Conservation (phyloP, 1,284 basidiomycete species). For the Cystobasidium sp. region DNA sequence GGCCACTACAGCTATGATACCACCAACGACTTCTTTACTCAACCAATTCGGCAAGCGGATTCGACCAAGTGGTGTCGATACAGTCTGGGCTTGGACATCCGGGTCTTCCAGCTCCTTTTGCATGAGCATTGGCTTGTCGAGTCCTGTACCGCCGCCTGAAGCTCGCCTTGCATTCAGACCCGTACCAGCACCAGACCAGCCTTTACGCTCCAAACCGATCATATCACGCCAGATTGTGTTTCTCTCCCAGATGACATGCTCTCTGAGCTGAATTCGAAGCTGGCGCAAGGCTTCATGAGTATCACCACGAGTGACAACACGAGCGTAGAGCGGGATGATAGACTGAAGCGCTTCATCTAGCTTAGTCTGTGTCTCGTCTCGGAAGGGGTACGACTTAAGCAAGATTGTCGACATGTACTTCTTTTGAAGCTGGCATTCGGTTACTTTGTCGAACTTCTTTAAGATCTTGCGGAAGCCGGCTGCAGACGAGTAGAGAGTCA, state of each 20-base stretch:
- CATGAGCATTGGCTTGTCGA: constrained; percentile 60
- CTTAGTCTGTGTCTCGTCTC: constrained; percentile 66
- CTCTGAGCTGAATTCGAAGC: constrained; percentile 83
- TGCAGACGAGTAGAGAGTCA: neutral
- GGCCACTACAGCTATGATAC: constrained; percentile 65
- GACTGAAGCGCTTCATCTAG: constrained; percentile 68
- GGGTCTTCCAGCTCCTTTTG: constrained; percentile 56
- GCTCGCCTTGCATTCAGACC: constrained; percentile 62
- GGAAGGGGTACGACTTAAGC: constrained; percentile 73
- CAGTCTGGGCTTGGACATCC: constrained; percentile 42
- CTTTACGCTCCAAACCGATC: constrained; percentile 68
- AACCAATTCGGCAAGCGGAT: constrained; percentile 63
- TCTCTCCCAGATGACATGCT: constrained; percentile 87
- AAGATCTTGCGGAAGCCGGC: constrained; percentile 90
- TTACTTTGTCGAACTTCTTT: constrained; percentile 99
- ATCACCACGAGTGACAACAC: constrained; percentile 83
- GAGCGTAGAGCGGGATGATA: constrained; percentile 78
- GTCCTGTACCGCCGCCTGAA: constrained; percentile 51
- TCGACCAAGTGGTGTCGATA: constrained; percentile 68
- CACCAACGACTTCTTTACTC: constrained; percentile 67
- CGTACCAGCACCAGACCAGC: constrained; percentile 53
- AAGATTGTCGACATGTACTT: constrained; percentile 77
- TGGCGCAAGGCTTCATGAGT: constrained; percentile 73
- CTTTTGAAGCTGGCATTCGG: constrained; percentile 81
- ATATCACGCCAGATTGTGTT: constrained; percentile 98